A percentile compares a stretch with the other conserved stretches of the same genome.
phyloP scores from a whole-genome alignment of 108 stramenopile genomes.

The Aureococcus anophagefferens region DNA sequence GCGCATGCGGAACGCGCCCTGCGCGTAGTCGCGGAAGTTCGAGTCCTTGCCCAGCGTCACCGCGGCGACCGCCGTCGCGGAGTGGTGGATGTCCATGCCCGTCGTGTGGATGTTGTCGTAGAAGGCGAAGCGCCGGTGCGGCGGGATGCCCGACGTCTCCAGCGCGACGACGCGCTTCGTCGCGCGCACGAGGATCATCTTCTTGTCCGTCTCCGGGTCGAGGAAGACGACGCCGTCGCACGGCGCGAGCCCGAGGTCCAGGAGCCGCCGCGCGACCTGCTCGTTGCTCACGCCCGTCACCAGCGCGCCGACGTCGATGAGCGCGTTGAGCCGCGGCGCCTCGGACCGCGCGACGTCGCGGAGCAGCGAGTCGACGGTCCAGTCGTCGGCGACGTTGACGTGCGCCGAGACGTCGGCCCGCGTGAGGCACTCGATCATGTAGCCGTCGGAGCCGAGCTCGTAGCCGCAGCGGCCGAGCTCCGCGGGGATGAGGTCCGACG shows the following conservation, averaged over 20 bases:
- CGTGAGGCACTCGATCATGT: slow-evolving; percentile 84
- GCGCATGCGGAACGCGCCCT: slow-evolving; percentile 90
- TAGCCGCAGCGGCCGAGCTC: slow-evolving; percentile 94
- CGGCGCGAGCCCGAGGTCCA: slow-evolving; percentile 48
- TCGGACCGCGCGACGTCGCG: slow-evolving; percentile 19
- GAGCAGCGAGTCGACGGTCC: too few relatives aligned
- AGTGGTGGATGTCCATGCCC: slow-evolving; percentile 93
- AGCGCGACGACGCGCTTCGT: slow-evolving; percentile 65
- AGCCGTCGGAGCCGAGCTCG: slow-evolving; percentile 91
- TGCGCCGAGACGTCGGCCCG: slow-evolving; percentile 31
- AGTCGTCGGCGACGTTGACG: too few relatives aligned
- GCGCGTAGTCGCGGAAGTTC: slow-evolving; percentile 92
- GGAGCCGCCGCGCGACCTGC: slow-evolving; percentile 80
- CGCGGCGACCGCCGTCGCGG: slow-evolving; percentile 71
- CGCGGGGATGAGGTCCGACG: slow-evolving; percentile 89
- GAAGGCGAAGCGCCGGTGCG: slow-evolving; percentile 79
- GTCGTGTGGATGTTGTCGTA: slow-evolving; percentile 95
- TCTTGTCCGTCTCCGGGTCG: slow-evolving; percentile 78
- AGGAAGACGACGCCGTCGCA: slow-evolving; percentile 91
- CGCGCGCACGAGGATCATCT: slow-evolving; percentile 80
- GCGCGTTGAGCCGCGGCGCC: slow-evolving; percentile 76
- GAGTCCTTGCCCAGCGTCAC: slow-evolving; percentile 94
- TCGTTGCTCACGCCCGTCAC: slow-evolving; percentile 92
- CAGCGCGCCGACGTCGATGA: slow-evolving; percentile 90
- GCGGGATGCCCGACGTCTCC: slow-evolving; percentile 74